Evolutionary conservation across 2,329 filamentous ascomycete genomes (phyloP).

Genomic region (Neofusicoccum sp.): DNA sequence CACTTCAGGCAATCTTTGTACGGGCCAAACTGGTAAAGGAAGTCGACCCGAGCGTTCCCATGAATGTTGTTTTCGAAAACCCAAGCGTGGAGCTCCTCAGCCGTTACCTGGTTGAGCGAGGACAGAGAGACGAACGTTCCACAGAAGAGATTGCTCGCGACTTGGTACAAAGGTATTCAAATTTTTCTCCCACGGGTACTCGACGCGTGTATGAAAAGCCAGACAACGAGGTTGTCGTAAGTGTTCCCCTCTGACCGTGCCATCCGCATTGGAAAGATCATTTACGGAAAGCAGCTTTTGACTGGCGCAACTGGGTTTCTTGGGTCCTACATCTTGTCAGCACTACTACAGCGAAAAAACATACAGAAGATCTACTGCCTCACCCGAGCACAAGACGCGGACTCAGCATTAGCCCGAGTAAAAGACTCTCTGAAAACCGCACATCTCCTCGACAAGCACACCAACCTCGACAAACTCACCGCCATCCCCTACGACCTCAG

Average conservation of each 20-base stretch:
- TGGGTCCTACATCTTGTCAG: constrained; percentile 56
- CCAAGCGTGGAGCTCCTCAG: constrained; percentile 41
- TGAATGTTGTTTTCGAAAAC: constrained; percentile 61
- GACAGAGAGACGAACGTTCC: neutral
- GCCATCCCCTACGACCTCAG: constrained; percentile 43
- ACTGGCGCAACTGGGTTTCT: constrained; percentile 67
- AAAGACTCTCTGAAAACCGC: constrained; percentile 35
- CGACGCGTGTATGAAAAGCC: no score
- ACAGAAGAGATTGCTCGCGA: neutral
- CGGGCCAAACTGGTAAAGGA: constrained; percentile 52
- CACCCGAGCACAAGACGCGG: constrained; percentile 45
- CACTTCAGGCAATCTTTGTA: constrained; percentile 57
- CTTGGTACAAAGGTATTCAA: neutral
- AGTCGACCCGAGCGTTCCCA: constrained; percentile 51
- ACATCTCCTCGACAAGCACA: constrained; percentile 33
- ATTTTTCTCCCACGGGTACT: neutral
- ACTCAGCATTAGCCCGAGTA: constrained; percentile 36
- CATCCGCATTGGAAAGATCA: no score
- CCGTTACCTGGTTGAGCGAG: neutral
- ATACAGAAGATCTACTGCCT: constrained; percentile 51
- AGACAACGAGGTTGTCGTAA: neutral
- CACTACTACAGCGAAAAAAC: constrained; percentile 28
- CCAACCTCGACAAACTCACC: constrained; percentile 30
- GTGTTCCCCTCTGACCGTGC: neutral
- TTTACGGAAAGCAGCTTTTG: constrained; percentile 40